Percentiles rank a stretch among this genome's conserved stretches.
These are phyloP conservation scores for Penicillium pancosmium DNA, from an alignment of 495 filamentous ascomycete species.

Conservation along the genomic window DNA sequence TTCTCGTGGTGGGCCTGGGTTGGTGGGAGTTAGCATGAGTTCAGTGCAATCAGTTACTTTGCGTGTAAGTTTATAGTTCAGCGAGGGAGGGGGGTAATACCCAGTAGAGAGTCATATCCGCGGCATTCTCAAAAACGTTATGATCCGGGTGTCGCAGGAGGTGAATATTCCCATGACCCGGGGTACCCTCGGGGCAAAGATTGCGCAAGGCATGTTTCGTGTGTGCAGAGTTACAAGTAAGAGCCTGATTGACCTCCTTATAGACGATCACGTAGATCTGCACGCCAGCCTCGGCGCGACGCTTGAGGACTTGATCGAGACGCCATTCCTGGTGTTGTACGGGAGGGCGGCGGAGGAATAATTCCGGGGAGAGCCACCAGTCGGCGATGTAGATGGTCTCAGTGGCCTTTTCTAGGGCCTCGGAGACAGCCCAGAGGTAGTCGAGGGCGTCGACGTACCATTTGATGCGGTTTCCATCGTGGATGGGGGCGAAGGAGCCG, in stretches of 20 bases:
- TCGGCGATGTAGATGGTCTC: slow-evolving; percentile 95
- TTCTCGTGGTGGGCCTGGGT: slow-evolving; percentile 87
- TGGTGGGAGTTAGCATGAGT: neutral
- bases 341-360: slow-evolving; percentile 87
- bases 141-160: slow-evolving; percentile 95
- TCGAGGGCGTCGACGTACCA: slow-evolving; percentile 96
- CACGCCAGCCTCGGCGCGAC: slow-evolving; percentile 85
- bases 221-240: slow-evolving; percentile 91
- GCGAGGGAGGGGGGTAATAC: slow-evolving; percentile 24
- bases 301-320: slow-evolving; percentile 82
- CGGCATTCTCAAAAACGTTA: slow-evolving; percentile 89
- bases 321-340: slow-evolving; percentile 83
- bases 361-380: slow-evolving; percentile 95
- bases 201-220: slow-evolving; percentile 85
- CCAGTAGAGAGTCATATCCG: slow-evolving; percentile 98
- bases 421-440: slow-evolving; percentile 91
- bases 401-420: slow-evolving; percentile 80
- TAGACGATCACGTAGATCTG: slow-evolving; percentile 96
- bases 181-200: slow-evolving; percentile 77
- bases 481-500: slow-evolving; percentile 81
- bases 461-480: slow-evolving; percentile 84
- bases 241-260: slow-evolving; percentile 79
- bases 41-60: neutral
- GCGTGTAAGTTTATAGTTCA: too few relatives aligned
- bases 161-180: slow-evolving; percentile 82